Evolutionary conservation across 345 rosid species (phyloP).

Genomic region (Triadica sebifera): DNA sequence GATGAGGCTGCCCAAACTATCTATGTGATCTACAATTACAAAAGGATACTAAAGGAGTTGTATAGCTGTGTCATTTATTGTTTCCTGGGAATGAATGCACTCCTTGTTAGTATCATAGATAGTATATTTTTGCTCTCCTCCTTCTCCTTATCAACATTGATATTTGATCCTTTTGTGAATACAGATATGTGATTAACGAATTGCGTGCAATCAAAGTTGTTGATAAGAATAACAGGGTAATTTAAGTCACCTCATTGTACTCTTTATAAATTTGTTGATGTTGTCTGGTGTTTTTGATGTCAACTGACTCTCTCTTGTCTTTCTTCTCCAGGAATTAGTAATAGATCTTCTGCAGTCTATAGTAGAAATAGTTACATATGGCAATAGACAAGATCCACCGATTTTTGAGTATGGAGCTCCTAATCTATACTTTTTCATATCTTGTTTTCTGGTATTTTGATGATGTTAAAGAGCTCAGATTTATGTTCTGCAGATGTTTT

Average conservation of each 20-base stretch:
- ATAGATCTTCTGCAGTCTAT: conserved; percentile 57
- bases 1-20: neutral
- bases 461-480: neutral
- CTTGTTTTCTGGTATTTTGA: conserved; percentile 1
- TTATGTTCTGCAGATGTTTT: conserved; percentile 42
- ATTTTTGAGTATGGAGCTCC: conserved; percentile 48
- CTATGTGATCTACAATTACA: neutral
- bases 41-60: neutral
- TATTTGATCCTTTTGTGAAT: conserved; percentile 10
- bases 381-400: conserved; percentile 55
- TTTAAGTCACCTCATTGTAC: neutral
- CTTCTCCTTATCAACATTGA: neutral
- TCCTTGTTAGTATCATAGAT: neutral
- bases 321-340: conserved; percentile 39
- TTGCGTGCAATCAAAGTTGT: conserved; percentile 48
- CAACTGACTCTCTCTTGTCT: conserved; percentile 10
- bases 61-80: neutral
- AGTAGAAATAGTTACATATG: conserved; percentile 64
- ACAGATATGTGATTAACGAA: conserved; percentile 45
- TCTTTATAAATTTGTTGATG: neutral
- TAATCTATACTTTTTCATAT: neutral
- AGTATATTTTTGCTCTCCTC: neutral
- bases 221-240: conserved; percentile 45
- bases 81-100: neutral
- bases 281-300: neutral